Evolutionary conservation across 257 asterid genomes (phyloP), one percentile per base, ranked within the genome.

Genomic region (Fraxinus pennsylvanica): DNA sequence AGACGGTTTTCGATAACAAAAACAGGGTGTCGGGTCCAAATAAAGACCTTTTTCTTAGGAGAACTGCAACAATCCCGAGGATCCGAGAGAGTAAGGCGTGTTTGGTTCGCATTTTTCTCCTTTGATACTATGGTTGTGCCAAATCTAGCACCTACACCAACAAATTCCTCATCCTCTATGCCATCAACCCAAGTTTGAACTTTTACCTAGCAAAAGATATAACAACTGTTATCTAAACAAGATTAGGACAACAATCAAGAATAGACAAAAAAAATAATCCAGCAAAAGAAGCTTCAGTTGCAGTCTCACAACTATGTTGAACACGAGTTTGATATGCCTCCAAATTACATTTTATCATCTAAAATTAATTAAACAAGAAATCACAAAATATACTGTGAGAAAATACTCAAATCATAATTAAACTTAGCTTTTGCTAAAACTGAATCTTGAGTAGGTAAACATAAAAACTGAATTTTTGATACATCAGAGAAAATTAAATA

Each of bases 81-180:
- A 76, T 92, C 85, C 21, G 96, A 85, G 54, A 79, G 91, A 73
- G 85, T 59, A 13, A 93, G 92, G 17, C 52, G 92, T 54, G 87
- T 82, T 78, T 87, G 96, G 77, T 90, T 84, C 29, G 97, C 97
- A 79, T 91, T 88, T 87, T 92, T 94, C 89, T 94, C 97, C 89
- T 91, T 90, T 12, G 98, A 88, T 80, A 87, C 97, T 73, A 92
- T 87, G 65, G 91, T 81, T 12, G 86, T 82, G 80, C 98, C 98
- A 84, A 94, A 94, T 85, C 97, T 85, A 76, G 98, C 98, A 78
- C 97, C 97, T 72, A 92, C 96, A 76, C 98, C 98, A 65, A 92
- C 97, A 86, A 91, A 94, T 67, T 94, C 97, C 9, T 70, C 89
- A 6, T 90, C 89, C 84, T 94, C 97, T 72, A 75, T 45, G 17